Percentiles rank a stretch among this genome's conserved stretches.
These are phyloP conservation scores for Discostella pseudostelligera DNA, from an alignment of 108 stramenopile genomes.

Conservation along the genomic window DNA sequence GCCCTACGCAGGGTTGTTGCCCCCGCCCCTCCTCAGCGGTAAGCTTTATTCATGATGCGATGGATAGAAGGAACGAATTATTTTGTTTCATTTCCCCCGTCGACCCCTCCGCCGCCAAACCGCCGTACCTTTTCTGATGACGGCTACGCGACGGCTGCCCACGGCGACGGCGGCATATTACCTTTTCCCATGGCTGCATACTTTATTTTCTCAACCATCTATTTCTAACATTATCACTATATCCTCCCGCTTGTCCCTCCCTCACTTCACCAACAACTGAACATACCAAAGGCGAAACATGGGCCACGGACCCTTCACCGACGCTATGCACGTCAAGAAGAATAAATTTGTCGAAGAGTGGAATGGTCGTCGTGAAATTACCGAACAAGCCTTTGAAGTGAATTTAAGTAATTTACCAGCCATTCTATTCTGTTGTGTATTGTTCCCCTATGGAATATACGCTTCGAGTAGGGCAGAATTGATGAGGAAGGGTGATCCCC, in stretches of 20 bases:
- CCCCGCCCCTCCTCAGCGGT: conserved; percentile 23
- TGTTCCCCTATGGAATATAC: conserved; percentile 64
- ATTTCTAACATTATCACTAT: neutral
- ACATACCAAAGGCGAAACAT: conserved; percentile 52
- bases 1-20: neutral
- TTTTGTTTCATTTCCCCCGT: neutral
- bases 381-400: conserved; percentile 61
- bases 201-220: neutral
- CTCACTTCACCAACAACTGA: neutral
- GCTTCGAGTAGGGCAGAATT: conserved; percentile 60
- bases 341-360: conserved; percentile 87
- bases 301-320: conserved; percentile 75
- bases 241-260: neutral
- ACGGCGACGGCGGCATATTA: too few relatives aligned
- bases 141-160: neutral
- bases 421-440: conserved; percentile 51
- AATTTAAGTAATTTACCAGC: conserved; percentile 32
- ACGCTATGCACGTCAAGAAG: conserved; percentile 73
- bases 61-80: too few relatives aligned
- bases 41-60: too few relatives aligned
- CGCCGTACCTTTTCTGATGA: neutral
- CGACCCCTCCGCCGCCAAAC: neutral
- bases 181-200: too few relatives aligned
- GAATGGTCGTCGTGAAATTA: conserved; percentile 86
- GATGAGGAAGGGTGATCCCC: conserved; percentile 63